A percentile compares a stretch with the other conserved stretches of the same genome.
Conservation (phyloP, 2,329 filamentous ascomycete genomes). For the Cadophora sp. region DNA sequence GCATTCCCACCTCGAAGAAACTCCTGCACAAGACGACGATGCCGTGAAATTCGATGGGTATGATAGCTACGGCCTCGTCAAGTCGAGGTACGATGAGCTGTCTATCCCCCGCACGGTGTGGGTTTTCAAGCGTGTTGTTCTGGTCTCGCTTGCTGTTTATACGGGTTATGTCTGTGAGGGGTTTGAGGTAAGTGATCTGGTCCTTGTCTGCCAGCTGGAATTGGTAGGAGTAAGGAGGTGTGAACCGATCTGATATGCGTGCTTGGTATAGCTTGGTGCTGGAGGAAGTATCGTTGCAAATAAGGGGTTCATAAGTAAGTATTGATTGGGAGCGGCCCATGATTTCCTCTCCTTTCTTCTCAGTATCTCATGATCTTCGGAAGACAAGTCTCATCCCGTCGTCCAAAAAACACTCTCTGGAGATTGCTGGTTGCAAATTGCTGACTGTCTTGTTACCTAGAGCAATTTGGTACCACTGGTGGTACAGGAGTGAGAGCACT, state of each 20-base stretch:
- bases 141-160: conserved; percentile 1
- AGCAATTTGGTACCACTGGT: conserved; percentile 20
- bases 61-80: conserved; percentile 8
- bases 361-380: too few species aligned
- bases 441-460: too few species aligned
- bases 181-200: background rate
- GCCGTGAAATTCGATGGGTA: background rate
- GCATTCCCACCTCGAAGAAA: background rate
- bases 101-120: conserved; percentile 9
- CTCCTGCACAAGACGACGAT: background rate
- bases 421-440: too few species aligned
- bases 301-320: conserved; percentile 17
- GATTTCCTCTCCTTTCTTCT: background rate
- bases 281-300: conserved; percentile 19
- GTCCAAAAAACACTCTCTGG: too few species aligned
- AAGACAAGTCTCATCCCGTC: too few species aligned
- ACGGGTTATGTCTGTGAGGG: conserved; percentile 10
- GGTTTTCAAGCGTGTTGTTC: background rate
- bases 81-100: conserved; percentile 11
- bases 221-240: background rate
- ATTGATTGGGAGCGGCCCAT: too few species aligned
- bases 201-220: too few species aligned
- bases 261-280: background rate
- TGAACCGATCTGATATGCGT: background rate
- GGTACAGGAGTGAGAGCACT: conserved; percentile 3